phyloP scores from a whole-genome alignment of 305 asterid species.

The Nicotiana rustica region DNA sequence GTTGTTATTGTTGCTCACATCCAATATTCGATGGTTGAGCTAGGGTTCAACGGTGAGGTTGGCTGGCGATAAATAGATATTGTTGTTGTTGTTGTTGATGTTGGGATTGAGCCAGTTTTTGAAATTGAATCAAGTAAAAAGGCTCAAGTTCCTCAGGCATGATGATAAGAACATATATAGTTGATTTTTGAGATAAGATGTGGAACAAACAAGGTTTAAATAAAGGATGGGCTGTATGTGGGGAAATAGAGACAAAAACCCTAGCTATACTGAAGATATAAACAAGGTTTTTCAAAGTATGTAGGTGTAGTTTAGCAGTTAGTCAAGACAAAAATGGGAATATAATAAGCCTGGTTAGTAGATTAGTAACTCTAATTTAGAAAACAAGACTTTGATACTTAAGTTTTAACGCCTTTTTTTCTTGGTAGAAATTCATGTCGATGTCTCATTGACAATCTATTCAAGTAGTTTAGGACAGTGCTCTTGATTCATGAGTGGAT shows the following conservation, averaged over 20 bases:
- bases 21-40: constrained; percentile 20
- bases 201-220: constrained; percentile 10
- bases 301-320: not conserved
- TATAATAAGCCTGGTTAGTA: not conserved
- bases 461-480: too few species aligned
- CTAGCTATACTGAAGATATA: constrained; percentile 31
- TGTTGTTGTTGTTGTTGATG: not conserved
- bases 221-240: constrained; percentile 4
- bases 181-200: constrained; percentile 22
- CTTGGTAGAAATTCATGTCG: too few species aligned
- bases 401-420: constrained; percentile 18
- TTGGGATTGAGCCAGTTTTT: constrained; percentile 33
- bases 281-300: constrained; percentile 31
- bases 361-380: not conserved
- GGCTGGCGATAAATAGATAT: not conserved
- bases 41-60: not conserved
- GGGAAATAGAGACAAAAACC: constrained; percentile 35
- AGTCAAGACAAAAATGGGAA: not conserved
- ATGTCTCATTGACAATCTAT: too few species aligned
- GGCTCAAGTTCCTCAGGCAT: constrained; percentile 45
- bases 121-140: constrained; percentile 38
- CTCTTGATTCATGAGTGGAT: too few species aligned
- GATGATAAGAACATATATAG: constrained; percentile 35
- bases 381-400: constrained; percentile 3
- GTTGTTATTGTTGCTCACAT: constrained; percentile 35